These are phyloP conservation scores for Podila verticillata DNA, from an alignment of 192 early-diverging fungal genomes.

Conservation along the genomic window DNA sequence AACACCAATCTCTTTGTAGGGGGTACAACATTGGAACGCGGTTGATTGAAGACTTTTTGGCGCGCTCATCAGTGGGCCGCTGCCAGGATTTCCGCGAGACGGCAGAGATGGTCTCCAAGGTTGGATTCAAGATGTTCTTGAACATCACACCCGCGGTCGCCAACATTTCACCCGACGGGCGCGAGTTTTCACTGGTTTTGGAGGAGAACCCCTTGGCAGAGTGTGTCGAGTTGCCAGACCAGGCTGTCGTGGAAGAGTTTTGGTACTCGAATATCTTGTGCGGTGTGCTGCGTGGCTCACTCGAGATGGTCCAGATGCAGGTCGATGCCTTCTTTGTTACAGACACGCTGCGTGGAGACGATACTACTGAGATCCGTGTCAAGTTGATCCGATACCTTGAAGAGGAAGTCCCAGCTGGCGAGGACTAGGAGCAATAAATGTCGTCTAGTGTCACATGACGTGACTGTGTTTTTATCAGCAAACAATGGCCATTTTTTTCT, in stretches of 20 bases:
- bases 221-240: conserved; percentile 95
- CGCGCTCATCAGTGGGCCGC: conserved; percentile 78
- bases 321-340: conserved; percentile 86
- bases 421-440: conserved; percentile 67
- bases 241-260: conserved; percentile 70
- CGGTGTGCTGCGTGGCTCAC: conserved; percentile 92
- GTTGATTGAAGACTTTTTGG: conserved; percentile 96
- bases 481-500: background rate
- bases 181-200: conserved; percentile 93
- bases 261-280: conserved; percentile 98
- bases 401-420: conserved; percentile 94
- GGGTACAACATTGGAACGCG: conserved; percentile 98
- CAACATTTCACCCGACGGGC: conserved; percentile 82
- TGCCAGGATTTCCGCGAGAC: conserved; percentile 93
- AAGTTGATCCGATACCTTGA: conserved; percentile 88
- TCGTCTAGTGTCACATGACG: background rate
- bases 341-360: conserved; percentile 88
- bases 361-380: conserved; percentile 92
- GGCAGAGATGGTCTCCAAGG: conserved; percentile 93
- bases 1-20: conserved; percentile 57
- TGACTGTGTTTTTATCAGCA: background rate
- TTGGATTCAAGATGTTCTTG: conserved; percentile 97
- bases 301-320: conserved; percentile 98
- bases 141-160: conserved; percentile 87
- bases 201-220: conserved; percentile 98